Evolutionary conservation across 352 stramenopile genomes (phyloP), one percentile per base, ranked within the genome.

Genomic region (Globisporangium mamillatum): DNA sequence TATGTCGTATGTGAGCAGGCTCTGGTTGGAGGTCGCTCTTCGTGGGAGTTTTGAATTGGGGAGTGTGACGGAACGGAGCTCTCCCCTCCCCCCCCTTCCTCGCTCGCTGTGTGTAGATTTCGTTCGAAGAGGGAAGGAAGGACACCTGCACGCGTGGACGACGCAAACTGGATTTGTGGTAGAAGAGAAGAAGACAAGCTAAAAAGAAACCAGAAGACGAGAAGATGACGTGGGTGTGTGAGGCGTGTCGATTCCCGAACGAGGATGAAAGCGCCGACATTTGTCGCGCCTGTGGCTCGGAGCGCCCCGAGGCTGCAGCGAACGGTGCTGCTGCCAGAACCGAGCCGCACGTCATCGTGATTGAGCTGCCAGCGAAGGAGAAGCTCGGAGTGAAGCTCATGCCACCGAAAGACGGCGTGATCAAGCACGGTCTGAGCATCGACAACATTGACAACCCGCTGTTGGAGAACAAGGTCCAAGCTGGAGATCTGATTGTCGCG

Each of bases 401-500:
- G 86, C 86, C 88, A 20, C 88, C 86, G 16, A 93, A 91, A 66
- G 76, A 86, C 55, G 88, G 86, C 56, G 88, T 95, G 55, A 94
- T 95, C 61, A 67, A 86, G 50, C 86, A 92, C 72, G 88, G 88
- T n/a, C 59, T 95, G 18, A 82, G 81, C 55, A 94, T 95, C 56
- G 88, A 95, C 63, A 95, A 92, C 67, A 92, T 95, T 41, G 89
- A 95, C 73, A 95, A 95, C 56, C 88, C 86, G 12, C 65, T 93
- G 62, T 70, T 95, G 60, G 84, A 93, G 57, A 84, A 87, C 72
- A 95, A 94, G 67, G 86, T 95, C 27, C 77, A 90, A 63, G 82
- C 86, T 0, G 86, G 88, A 48, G 88, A 95, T 73, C 64, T 93
- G 29, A 95, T 95, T 46, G 88, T 95, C 44, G 88, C 88, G 25